A percentile compares a stretch with the other conserved stretches of the same genome.
Evolutionary conservation across 179 eudicot genomes (phyloP).

Genomic region (Beta macrorhiza): DNA sequence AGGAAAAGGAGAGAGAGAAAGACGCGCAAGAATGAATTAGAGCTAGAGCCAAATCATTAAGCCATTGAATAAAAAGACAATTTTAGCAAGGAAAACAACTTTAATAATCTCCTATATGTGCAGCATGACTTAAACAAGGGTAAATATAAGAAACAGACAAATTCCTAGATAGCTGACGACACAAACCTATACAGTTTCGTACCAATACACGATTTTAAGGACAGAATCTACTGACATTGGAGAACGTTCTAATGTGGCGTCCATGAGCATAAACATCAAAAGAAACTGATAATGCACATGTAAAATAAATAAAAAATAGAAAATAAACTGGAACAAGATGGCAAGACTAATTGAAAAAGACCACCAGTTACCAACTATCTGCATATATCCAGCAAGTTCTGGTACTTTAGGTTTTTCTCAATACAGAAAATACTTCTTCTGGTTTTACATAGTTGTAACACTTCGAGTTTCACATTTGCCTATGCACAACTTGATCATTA

Average conservation of each 20-base stretch:
- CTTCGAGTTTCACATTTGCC: too few relatives aligned
- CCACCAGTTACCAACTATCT: too few relatives aligned
- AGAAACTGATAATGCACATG: background rate
- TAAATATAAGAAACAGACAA: background rate
- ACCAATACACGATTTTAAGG: background rate
- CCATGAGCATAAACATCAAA: background rate
- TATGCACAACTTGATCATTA: too few relatives aligned
- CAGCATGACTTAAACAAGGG: background rate
- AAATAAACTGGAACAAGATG: too few relatives aligned
- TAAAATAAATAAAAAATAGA: too few relatives aligned
- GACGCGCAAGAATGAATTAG: background rate
- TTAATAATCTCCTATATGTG: background rate
- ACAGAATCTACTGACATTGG: background rate
- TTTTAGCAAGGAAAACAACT: background rate
- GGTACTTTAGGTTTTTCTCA: too few relatives aligned
- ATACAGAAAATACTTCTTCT: too few relatives aligned
- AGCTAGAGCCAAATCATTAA: background rate
- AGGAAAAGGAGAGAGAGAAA: background rate
- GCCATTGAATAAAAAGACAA: background rate
- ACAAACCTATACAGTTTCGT: background rate
- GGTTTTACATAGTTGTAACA: too few relatives aligned
- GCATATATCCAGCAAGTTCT: too few relatives aligned
- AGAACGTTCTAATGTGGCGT: background rate
- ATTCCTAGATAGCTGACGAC: background rate
- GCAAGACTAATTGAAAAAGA: too few relatives aligned